Conservation (phyloP, 2,329 filamentous ascomycete species). For the Microsporum canis region DNA sequence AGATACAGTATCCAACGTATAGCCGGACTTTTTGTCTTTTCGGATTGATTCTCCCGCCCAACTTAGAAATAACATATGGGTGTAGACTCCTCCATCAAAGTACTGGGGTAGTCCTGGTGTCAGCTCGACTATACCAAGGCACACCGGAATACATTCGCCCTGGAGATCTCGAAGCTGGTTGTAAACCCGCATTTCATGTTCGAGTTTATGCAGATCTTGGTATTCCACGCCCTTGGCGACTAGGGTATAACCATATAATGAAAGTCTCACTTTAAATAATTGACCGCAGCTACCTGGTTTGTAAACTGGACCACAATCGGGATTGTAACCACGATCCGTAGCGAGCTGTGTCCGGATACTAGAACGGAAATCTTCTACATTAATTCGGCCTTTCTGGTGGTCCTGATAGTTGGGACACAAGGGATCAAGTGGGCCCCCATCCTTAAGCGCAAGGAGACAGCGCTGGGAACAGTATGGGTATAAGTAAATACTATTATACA, state of each 20-base stretch:
- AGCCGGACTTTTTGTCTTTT: not conserved
- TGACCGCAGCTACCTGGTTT: not conserved
- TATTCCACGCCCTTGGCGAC: not conserved
- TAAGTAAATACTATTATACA: no score
- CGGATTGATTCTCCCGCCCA: constrained; percentile 6
- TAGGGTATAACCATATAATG: not conserved
- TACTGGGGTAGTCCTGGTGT: constrained; percentile 2
- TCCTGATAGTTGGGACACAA: not conserved
- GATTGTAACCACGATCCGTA: constrained; percentile 4
- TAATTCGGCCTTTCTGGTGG: not conserved
- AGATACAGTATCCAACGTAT: not conserved
- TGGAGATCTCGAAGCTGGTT: constrained; percentile 5
- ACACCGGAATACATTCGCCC: constrained; percentile 5
- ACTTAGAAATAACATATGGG: constrained; percentile 7
- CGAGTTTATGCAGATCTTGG: not conserved
- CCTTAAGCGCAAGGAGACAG: not conserved
- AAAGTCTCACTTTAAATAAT: not conserved
- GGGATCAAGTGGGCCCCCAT: not conserved
- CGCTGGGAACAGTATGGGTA: not conserved
- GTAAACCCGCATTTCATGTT: not conserved
- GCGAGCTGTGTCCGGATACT: constrained; percentile 7
- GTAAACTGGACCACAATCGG: constrained; percentile 6
- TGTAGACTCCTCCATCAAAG: constrained; percentile 5
- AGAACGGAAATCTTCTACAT: not conserved
- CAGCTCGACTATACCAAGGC: constrained; percentile 7